Conservation (phyloP, 2,329 filamentous ascomycete species). For the Claviceps capensis region DNA sequence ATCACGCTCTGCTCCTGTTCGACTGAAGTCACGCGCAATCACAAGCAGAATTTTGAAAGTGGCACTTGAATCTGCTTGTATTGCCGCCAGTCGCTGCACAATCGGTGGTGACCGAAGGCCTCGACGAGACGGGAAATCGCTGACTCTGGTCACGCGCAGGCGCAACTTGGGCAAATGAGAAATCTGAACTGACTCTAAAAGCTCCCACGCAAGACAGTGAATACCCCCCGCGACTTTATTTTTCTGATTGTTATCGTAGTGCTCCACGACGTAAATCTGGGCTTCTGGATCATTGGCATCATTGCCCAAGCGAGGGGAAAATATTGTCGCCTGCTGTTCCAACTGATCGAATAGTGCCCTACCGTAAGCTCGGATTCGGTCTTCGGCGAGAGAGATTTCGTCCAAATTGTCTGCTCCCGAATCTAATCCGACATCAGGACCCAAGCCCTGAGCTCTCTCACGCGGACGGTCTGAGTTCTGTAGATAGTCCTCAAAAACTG, state of each 20-base stretch:
- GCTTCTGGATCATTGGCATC: constrained; percentile 6
- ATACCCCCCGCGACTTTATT: constrained; percentile 7
- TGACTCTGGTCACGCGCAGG: constrained; percentile 13
- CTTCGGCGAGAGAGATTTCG: constrained; percentile 8
- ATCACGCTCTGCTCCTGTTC: constrained; percentile 13
- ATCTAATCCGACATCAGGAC: constrained; percentile 2
- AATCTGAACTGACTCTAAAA: constrained; percentile 12
- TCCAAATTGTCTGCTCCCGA: constrained; percentile 1
- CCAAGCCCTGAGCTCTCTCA: constrained; percentile 10
- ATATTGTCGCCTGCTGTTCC: constrained; percentile 5
- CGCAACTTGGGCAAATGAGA: constrained; percentile 9
- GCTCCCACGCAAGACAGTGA: constrained; percentile 17
- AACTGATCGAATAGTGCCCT: constrained; percentile 11
- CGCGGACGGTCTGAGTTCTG: constrained; percentile 11
- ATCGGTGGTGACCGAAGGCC: constrained; percentile 1
- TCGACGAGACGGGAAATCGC: constrained; percentile 10
- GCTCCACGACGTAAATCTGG: constrained; percentile 15
- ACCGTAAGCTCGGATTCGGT: constrained; percentile 11
- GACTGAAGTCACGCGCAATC: constrained; percentile 14
- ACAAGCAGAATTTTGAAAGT: constrained; percentile 15
- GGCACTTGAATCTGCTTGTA: constrained; percentile 9
- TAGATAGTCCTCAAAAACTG: constrained; percentile 15
- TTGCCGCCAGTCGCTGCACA: constrained; percentile 8
- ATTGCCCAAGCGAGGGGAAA: constrained; percentile 1
- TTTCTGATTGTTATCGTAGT: constrained; percentile 9